Conservation (phyloP, 148 eudicot genomes). For the Spergularia bocconei region DNA sequence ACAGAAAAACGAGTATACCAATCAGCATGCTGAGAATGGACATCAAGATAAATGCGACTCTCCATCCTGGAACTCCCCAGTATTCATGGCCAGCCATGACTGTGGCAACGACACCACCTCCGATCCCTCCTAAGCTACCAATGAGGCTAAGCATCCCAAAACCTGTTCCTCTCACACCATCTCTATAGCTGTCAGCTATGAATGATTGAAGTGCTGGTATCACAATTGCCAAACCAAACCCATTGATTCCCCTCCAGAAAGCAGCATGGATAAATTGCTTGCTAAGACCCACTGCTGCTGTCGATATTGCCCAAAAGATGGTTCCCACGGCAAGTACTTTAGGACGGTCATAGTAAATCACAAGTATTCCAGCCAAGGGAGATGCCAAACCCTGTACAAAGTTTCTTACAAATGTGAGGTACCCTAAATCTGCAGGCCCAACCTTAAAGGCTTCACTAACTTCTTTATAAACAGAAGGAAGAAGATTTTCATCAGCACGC, state of each 20-base stretch:
- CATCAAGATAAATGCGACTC: slow-evolving; percentile 73
- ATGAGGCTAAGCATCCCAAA: slow-evolving; percentile 79
- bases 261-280: slow-evolving; percentile 63
- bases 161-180: slow-evolving; percentile 74
- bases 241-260: slow-evolving; percentile 90
- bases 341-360: slow-evolving; percentile 81
- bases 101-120: slow-evolving; percentile 85
- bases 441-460: slow-evolving; percentile 82
- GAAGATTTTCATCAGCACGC: slow-evolving; percentile 92
- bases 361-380: slow-evolving; percentile 84
- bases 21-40: slow-evolving; percentile 62
- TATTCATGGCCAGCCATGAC: slow-evolving; percentile 78
- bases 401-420: slow-evolving; percentile 72
- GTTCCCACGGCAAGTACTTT: slow-evolving; percentile 84
- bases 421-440: slow-evolving; percentile 90
- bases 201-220: slow-evolving; percentile 95
- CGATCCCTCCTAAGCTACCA: slow-evolving; percentile 84
- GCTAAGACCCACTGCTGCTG: slow-evolving; percentile 82
- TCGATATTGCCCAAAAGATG: slow-evolving; percentile 84
- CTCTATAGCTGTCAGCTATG: slow-evolving; percentile 81
- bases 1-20: slow-evolving; percentile 64
- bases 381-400: slow-evolving; percentile 79
- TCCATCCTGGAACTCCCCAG: slow-evolving; percentile 87
- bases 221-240: slow-evolving; percentile 90
- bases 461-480: slow-evolving; percentile 93